Conservation (phyloP, 2,329 filamentous ascomycete species). For the Verticillium longisporum region DNA sequence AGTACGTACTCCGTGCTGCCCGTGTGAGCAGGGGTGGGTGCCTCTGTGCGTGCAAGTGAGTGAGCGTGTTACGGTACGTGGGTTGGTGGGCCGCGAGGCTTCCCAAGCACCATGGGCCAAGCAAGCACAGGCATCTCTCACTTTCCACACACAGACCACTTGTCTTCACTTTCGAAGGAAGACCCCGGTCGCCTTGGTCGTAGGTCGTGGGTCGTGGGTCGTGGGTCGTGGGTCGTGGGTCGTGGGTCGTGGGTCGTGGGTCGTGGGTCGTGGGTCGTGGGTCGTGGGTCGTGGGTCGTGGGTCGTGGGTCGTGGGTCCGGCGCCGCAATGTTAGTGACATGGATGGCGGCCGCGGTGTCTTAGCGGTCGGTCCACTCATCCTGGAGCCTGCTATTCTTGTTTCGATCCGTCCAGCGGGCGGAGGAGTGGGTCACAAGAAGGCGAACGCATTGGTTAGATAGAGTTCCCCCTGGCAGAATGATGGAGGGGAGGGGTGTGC, state of each 20-base stretch:
- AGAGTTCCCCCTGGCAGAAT: not conserved
- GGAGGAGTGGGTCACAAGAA: not conserved
- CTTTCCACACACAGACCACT: not conserved
- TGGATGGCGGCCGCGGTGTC: not conserved
- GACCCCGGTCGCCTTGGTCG: not conserved
- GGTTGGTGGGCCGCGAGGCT: not conserved
- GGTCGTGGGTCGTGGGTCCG: not conserved
- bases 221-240: not conserved
- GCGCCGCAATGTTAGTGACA: not conserved
- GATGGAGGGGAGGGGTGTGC: conserved; percentile 19
- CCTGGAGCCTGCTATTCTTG: not conserved
- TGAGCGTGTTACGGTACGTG: not conserved
- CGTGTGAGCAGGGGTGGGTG: not conserved
- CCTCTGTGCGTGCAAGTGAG: too few species aligned
- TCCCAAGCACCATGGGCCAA: not conserved
- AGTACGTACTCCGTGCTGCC: not conserved
- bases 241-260: not conserved
- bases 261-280: not conserved
- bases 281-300: too few species aligned
- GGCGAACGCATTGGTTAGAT: not conserved
- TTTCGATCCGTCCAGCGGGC: not conserved
- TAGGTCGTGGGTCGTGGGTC: not conserved
- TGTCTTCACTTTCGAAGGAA: not conserved
- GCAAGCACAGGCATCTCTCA: not conserved
- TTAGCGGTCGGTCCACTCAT: not conserved